Base-by-base conservation (phyloP, 2,329 filamentous ascomycete genomes). In the Alternaria postmessia region DNA sequence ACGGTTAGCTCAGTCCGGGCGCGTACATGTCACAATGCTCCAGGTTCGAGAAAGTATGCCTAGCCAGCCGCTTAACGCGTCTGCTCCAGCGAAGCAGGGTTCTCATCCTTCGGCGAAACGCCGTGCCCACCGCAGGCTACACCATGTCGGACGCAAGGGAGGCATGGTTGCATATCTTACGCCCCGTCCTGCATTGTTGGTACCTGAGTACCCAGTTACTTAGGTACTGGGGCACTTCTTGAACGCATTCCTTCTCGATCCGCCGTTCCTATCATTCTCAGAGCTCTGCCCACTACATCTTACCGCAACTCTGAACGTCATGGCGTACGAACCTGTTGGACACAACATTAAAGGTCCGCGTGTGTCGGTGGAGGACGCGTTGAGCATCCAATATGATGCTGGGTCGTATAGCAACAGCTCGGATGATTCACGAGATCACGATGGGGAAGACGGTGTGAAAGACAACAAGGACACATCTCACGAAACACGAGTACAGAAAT, bases 341-440 rank as follows among this genome's bases (percentile, higher is more conserved):
- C 36, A 20, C 16, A 20, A 7, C 20, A 14, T 11, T 5, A 34
- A 46, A 38, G 30, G n/a, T 7, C 39, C 39, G 7, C 26, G 42
- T 4, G 9, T 46, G 6, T 51, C 43, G 4, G 22, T 39, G 9
- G 32, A 38, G 4, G 58, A 57, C 7, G 57, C 61, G 20, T 22
- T 65, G 30, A 59, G 59, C 38, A 58, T 42, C n/a, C 51, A 18
- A 32, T 64, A 66, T 46, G 57, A 57, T 32, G 7, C 60, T 7
- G 55, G 54, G 24, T 41, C 54, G 12, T 53, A 53, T 26, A 54
- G 22, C 38, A 62, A 57, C 44, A 28, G 32, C 7, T 62, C 63
- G 24, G 58, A 59, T 5, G 18, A 18, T 16, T 2, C 46, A 9
- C 36, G 12, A 32, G 30, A 56, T 39, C 32, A 24, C 18, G 11